These are phyloP conservation scores for Magnolia changhungtana DNA, from an alignment of 164 flowering plant genomes.

Conservation along the genomic window DNA sequence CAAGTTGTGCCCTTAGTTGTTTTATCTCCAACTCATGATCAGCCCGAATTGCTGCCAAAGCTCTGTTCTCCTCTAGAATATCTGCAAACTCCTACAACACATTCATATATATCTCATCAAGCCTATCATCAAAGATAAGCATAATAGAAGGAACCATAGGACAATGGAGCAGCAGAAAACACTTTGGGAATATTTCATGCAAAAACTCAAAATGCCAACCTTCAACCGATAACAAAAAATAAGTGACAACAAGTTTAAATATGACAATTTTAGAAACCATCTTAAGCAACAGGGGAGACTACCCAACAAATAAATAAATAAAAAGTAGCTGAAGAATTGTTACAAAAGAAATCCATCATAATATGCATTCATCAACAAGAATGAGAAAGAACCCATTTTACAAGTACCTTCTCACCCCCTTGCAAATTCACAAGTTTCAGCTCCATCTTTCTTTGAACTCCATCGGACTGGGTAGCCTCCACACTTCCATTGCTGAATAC, in stretches of 20 bases:
- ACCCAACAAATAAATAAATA: neutral
- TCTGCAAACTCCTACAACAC: conserved; percentile 76
- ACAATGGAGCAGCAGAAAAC: neutral
- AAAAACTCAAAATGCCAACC: neutral
- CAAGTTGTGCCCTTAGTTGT: conserved; percentile 48
- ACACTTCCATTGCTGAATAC: conserved; percentile 48
- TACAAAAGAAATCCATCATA: neutral
- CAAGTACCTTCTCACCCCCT: conserved; percentile 45
- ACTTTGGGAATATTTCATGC: neutral
- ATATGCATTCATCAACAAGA: neutral
- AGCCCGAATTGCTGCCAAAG: conserved; percentile 46
- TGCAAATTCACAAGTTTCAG: conserved; percentile 9
- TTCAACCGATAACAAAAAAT: neutral
- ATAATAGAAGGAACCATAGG: neutral
- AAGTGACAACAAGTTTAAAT: neutral
- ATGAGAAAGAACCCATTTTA: conserved; percentile 7
- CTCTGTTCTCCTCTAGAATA: conserved; percentile 57
- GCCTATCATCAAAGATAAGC: conserved; percentile 17
- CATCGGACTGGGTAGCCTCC: conserved; percentile 23
- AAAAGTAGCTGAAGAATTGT: neutral
- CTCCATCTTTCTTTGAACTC: conserved; percentile 12
- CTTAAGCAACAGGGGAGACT: too few relatives aligned
- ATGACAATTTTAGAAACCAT: neutral
- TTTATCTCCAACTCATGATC: conserved; percentile 53
- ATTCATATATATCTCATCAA: conserved; percentile 39